Evolutionary conservation across 371 early-diverging fungal species (phyloP).

Genomic region (Rhizopus arrhizus): DNA sequence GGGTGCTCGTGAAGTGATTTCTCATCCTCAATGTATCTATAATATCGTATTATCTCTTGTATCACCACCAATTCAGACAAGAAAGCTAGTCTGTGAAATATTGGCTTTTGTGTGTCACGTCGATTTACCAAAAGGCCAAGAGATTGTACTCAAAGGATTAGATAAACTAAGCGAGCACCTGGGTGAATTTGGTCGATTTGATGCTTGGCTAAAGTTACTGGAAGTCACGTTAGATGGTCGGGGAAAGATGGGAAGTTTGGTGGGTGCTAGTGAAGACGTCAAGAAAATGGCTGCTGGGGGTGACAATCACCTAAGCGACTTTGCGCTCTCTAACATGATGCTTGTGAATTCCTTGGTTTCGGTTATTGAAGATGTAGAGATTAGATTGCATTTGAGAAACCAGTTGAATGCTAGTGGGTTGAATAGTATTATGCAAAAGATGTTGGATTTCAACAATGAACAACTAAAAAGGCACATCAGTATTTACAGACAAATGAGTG

Average conservation of each 20-base stretch:
- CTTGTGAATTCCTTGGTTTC: slow-evolving; percentile 80
- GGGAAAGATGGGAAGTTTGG: slow-evolving; percentile 79
- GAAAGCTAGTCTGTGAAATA: slow-evolving; percentile 80
- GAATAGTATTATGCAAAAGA: slow-evolving; percentile 71
- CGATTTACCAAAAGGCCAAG: slow-evolving; percentile 78
- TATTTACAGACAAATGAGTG: slow-evolving; percentile 75
- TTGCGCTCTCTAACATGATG: slow-evolving; percentile 81
- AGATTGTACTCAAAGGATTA: slow-evolving; percentile 76
- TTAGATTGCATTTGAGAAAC: slow-evolving; percentile 76
- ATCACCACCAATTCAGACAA: slow-evolving; percentile 74
- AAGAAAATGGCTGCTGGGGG: slow-evolving; percentile 59
- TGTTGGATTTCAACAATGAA: slow-evolving; percentile 71
- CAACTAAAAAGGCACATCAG: slow-evolving; percentile 74
- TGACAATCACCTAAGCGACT: slow-evolving; percentile 81
- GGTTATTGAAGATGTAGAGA: slow-evolving; percentile 77
- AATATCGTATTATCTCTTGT: slow-evolving; percentile 77
- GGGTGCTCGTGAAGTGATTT: slow-evolving; percentile 82
- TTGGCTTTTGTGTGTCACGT: slow-evolving; percentile 83
- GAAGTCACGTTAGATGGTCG: slow-evolving; percentile 80
- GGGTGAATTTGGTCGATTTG: slow-evolving; percentile 69
- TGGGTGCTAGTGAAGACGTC: slow-evolving; percentile 78
- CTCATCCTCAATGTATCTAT: slow-evolving; percentile 71
- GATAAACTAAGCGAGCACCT: slow-evolving; percentile 63
- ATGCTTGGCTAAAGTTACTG: slow-evolving; percentile 79
- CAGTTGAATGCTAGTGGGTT: slow-evolving; percentile 78